Evolutionary conservation across 371 early-diverging fungal species (phyloP).

Genomic region (Mucor lusitanicus): DNA sequence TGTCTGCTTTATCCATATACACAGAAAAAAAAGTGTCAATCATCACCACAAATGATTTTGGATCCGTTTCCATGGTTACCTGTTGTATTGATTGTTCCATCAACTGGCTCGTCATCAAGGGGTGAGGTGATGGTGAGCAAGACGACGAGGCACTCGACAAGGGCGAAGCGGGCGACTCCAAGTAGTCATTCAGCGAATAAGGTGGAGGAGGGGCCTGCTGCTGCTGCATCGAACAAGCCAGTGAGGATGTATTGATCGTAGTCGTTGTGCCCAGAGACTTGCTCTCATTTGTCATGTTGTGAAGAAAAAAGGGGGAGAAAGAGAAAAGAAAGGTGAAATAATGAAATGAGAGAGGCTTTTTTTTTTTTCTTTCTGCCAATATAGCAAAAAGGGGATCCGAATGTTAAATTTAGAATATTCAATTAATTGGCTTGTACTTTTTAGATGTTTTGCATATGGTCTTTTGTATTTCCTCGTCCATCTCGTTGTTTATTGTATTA

Average conservation of each 20-base stretch:
- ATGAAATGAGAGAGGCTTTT: background rate
- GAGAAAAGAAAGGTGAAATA: background rate
- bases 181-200: background rate
- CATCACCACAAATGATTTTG: no score
- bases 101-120: background rate
- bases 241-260: background rate
- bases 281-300: background rate
- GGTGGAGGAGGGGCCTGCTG: background rate
- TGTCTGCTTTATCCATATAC: background rate
- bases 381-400: background rate
- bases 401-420: background rate
- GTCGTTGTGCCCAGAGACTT: background rate
- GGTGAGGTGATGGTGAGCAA: background rate
- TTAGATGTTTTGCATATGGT: background rate
- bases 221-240: background rate
- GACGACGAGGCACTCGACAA: background rate
- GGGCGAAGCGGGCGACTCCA: conserved; percentile 7
- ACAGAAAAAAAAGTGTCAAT: background rate
- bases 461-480: background rate
- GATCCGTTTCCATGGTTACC: no score
- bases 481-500: background rate
- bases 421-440: background rate
- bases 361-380: no score
- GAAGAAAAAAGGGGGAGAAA: background rate
- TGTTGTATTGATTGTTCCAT: conserved; percentile 3